Evolutionary conservation across 2,329 filamentous ascomycete genomes (phyloP), one percentile per base, ranked within the genome.

Genomic region (Acrocalymma vagum): DNA sequence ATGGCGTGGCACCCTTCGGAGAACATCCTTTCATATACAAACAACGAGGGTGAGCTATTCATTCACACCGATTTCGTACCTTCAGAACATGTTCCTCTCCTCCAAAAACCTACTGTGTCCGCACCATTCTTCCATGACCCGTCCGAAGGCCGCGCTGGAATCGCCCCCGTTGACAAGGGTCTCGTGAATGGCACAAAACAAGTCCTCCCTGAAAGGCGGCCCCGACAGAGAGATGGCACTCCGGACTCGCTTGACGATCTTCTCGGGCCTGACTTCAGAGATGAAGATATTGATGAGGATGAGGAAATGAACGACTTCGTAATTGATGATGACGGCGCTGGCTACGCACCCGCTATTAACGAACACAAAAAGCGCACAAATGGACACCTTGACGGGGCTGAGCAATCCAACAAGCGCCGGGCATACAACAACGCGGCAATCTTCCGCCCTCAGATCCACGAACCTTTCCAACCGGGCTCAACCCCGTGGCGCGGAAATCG

Each of bases 401-500:
- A 75, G 43, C 75, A 71, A 16, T 63, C 70, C 14, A 64, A 67
- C 14, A 86, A 87, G 62, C 76, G 67, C 9, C 61, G 82, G 39
- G 70, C 75, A n/a, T 72, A 75, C 27, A 69, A 74, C 23, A 72
- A 73, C 22, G 67, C 70, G 18, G 43, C 60, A 11, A 52, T 71
- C 29, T 79, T 80, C 69, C 72, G 81, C 51, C 86, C 91, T 1
- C 80, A 84, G 55, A 81, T 88, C 23, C 95, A 99, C 57, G 83
- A 87, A 37, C 75, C 93, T 2, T 95, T 99, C 67, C 95, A 99
- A 67, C 90, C 93, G 0, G 93, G 94, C 1, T 92, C 91, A 38
- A 99, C 94, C 0, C 93, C 93, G 0, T 99, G 94, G 95, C 84
- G 90, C 48, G 94, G 94, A 2, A 94, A 96, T 67, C 81, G 94